A percentile compares a stretch with the other conserved stretches of the same genome.
phyloP scores from a whole-genome alignment of 2,329 filamentous ascomycete species.

The Fusarium duplospermum region DNA sequence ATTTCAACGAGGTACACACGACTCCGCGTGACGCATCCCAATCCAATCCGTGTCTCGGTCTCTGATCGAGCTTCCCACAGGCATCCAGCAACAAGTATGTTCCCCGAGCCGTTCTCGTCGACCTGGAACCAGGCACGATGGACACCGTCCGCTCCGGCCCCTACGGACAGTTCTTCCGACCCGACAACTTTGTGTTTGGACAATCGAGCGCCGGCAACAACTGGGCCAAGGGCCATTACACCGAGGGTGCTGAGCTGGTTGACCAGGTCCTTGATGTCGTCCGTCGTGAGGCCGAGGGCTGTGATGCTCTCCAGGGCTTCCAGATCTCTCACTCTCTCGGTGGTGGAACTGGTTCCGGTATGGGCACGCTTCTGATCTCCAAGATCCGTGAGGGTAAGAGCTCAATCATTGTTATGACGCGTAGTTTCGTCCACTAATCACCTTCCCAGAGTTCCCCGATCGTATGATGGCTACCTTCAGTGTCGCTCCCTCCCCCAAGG shows the following conservation, averaged over 20 bases:
- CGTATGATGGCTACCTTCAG: background rate
- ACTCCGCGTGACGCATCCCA: background rate
- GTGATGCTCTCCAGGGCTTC: background rate
- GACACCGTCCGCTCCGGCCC: background rate
- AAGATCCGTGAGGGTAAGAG: background rate
- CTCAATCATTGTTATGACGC: background rate
- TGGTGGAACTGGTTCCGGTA: background rate
- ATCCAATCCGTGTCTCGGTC: background rate
- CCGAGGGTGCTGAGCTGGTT: background rate
- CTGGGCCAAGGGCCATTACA: constrained; percentile 1
- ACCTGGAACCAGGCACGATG: background rate
- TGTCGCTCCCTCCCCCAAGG: background rate
- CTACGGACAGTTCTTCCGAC: background rate
- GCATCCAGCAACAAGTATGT: constrained; percentile 1
- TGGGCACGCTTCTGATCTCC: background rate
- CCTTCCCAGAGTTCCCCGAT: background rate
- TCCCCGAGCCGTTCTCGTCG: background rate
- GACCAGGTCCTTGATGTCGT: background rate
- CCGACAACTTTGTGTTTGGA: background rate
- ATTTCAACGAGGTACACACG: constrained; percentile 1
- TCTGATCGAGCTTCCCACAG: background rate
- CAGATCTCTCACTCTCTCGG: background rate
- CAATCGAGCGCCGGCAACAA: constrained; percentile 1
- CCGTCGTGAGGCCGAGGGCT: background rate
- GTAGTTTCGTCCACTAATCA: background rate